Evolutionary conservation across 148 eudicot species (phyloP).

Genomic region (Dysphania ambrosioides): DNA sequence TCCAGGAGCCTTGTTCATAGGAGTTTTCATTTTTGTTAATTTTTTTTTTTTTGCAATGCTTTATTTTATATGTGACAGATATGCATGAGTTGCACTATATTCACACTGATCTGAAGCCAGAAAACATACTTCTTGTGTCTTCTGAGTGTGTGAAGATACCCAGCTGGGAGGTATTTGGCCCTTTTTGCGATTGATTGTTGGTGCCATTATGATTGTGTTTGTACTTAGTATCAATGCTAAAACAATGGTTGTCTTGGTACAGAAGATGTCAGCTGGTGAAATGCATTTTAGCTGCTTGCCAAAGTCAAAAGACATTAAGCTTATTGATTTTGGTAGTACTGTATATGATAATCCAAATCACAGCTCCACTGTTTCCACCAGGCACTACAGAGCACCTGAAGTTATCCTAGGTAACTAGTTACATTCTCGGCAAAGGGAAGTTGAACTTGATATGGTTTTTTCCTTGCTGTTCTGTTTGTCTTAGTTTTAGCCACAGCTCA

Average conservation of each 20-base stretch:
- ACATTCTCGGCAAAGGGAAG: conserved; percentile 31
- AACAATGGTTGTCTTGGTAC: conserved; percentile 46
- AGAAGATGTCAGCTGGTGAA: conserved; percentile 51
- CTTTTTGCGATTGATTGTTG: conserved; percentile 31
- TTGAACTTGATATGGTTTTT: conserved; percentile 14
- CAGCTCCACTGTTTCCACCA: conserved; percentile 77
- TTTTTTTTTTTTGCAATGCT: conserved; percentile 22
- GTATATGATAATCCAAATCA: conserved; percentile 67
- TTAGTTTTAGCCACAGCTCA: not conserved
- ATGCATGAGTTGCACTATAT: conserved; percentile 83
- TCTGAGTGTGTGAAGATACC: conserved; percentile 80
- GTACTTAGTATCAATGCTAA: conserved; percentile 30
- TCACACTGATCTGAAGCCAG: conserved; percentile 97
- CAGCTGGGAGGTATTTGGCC: conserved; percentile 58
- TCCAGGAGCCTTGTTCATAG: conserved; percentile 10
- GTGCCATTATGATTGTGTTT: conserved; percentile 11
- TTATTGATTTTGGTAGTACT: conserved; percentile 96
- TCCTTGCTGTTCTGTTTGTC: not conserved
- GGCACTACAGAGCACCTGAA: conserved; percentile 97
- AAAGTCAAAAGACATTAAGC: conserved; percentile 83
- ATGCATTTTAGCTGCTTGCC: conserved; percentile 63
- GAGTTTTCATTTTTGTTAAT: conserved; percentile 17
- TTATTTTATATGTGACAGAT: conserved; percentile 49
- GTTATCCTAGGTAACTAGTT: conserved; percentile 78
- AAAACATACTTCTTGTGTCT: conserved; percentile 84